Percentiles rank a stretch among this genome's conserved stretches.
These are phyloP conservation scores for Tricholoma hemisulphureum DNA, from an alignment of 768 basidiomycete genomes.

Conservation along the genomic window DNA sequence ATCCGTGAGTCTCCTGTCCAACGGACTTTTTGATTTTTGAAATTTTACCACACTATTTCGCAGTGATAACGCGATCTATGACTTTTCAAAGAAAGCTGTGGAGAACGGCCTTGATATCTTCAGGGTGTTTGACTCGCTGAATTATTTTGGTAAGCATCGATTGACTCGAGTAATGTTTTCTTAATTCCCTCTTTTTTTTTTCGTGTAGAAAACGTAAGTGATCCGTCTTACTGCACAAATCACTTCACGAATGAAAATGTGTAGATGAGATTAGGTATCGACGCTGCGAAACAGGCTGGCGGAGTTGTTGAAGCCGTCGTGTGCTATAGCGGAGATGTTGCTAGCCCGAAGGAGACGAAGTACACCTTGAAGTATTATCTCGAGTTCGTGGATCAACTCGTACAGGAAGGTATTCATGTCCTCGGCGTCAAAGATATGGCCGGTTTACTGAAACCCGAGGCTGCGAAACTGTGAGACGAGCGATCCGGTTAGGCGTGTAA, in stretches of 20 bases:
- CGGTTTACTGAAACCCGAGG: conserved; percentile 90
- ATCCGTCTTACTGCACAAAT: neutral
- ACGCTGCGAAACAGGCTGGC: conserved; percentile 99
- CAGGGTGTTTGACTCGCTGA: conserved; percentile 98
- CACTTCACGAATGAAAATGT: neutral
- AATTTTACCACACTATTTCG: conserved; percentile 5
- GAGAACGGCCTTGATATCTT: conserved; percentile 99
- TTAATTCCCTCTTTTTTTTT: conserved; percentile 2
- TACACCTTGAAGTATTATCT: conserved; percentile 98
- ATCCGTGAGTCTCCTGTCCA: conserved; percentile 63
- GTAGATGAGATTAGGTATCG: conserved; percentile 96
- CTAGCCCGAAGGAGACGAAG: conserved; percentile 91
- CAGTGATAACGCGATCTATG: conserved; percentile 98
- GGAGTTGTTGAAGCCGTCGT: conserved; percentile 97
- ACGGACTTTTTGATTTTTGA: neutral
- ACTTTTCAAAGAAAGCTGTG: conserved; percentile 99
- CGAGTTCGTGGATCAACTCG: conserved; percentile 90
- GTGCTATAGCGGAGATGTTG: conserved; percentile 98
- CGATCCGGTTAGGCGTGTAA: neutral
- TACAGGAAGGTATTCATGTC: conserved; percentile 93
- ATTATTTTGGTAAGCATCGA: conserved; percentile 79
- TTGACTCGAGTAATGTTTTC: neutral
- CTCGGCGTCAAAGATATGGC: conserved; percentile 99
- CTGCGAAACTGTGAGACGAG: conserved; percentile 76
- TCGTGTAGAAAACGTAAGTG: conserved; percentile 66